Evolutionary conservation across 805 yeast genomes (phyloP).

Genomic region (Vanderwaltozyma polyspora): DNA sequence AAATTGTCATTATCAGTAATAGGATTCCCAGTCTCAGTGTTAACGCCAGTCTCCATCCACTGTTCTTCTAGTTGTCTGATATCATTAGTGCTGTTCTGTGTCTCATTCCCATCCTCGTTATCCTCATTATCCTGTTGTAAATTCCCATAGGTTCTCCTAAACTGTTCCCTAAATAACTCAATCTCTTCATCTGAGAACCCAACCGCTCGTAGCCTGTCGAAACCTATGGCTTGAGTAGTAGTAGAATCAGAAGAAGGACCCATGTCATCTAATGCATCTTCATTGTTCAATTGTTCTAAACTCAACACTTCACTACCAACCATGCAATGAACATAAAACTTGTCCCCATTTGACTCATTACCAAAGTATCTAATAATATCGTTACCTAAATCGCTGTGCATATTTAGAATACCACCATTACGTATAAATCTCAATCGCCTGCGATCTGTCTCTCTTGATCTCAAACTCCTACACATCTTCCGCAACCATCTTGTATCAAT

Average conservation of each 20-base stretch:
- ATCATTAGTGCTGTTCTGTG: constrained; percentile 26
- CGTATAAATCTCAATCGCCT: constrained; percentile 21
- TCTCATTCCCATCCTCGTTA: constrained; percentile 21
- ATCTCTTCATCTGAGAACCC: constrained; percentile 79
- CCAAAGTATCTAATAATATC: constrained; percentile 11
- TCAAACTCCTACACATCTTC: constrained; percentile 17
- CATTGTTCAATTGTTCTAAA: constrained; percentile 41
- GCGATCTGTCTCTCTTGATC: constrained; percentile 9
- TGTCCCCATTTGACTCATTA: constrained; percentile 4
- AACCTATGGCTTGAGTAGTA: constrained; percentile 60
- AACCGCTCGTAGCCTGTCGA: constrained; percentile 70
- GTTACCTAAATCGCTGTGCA: constrained; percentile 10
- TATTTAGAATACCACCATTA: constrained; percentile 19
- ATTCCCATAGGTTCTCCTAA: constrained; percentile 55
- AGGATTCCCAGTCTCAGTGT: constrained; percentile 35
- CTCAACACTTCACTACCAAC: constrained; percentile 41
- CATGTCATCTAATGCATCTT: constrained; percentile 41
- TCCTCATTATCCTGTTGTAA: constrained; percentile 16
- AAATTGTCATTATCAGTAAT: constrained; percentile 38
- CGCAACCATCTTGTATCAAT: constrained; percentile 23
- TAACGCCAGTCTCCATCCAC: constrained; percentile 70
- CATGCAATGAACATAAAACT: constrained; percentile 66
- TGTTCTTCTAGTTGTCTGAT: constrained; percentile 66
- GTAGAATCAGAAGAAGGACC: constrained; percentile 12
- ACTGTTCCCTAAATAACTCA: constrained; percentile 59